These are phyloP conservation scores for Suillus paluster DNA, from an alignment of 768 basidiomycete species.

Conservation along the genomic window DNA sequence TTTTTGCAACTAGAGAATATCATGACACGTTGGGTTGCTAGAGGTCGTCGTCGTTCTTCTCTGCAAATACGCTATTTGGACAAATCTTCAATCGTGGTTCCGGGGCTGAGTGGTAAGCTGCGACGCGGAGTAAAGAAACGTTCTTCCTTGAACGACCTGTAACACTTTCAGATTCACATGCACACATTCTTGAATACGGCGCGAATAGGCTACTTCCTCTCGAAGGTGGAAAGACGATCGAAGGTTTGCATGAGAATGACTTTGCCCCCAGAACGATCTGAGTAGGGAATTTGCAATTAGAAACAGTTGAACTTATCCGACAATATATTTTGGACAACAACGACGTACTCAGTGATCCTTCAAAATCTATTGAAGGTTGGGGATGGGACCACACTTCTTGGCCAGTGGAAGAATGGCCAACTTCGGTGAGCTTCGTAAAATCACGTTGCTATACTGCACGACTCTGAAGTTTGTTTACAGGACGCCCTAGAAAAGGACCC, in stretches of 20 bases:
- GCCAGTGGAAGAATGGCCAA: slow-evolving; percentile 65
- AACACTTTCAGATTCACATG: slow-evolving; percentile 70
- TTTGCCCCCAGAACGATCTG: neutral
- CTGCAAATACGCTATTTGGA: slow-evolving; percentile 53
- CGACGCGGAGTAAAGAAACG: slow-evolving; percentile 1
- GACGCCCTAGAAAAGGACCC: slow-evolving; percentile 74
- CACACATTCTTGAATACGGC: slow-evolving; percentile 80
- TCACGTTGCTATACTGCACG: neutral
- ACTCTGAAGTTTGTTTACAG: slow-evolving; percentile 39
- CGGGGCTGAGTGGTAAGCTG: slow-evolving; percentile 70
- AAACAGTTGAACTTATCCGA: slow-evolving; percentile 64
- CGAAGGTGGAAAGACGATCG: slow-evolving; percentile 59
- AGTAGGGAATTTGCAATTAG: slow-evolving; percentile 36
- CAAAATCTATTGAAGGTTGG: slow-evolving; percentile 73
- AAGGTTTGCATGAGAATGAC: slow-evolving; percentile 45
- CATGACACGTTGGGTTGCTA: slow-evolving; percentile 42
- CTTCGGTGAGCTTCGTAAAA: slow-evolving; percentile 52
- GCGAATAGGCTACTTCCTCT: slow-evolving; percentile 66
- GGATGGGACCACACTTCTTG: slow-evolving; percentile 94
- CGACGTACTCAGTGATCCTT: slow-evolving; percentile 58
- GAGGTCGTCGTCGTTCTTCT: slow-evolving; percentile 26
- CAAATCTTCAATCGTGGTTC: slow-evolving; percentile 65
- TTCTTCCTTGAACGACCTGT: slow-evolving; percentile 1
- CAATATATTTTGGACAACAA: slow-evolving; percentile 62
- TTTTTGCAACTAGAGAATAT: slow-evolving; percentile 43